Percentiles rank a stretch among this genome's conserved stretches.
Conservation (phyloP, 2,329 filamentous ascomycete genomes). For the Fusarium sp. region DNA sequence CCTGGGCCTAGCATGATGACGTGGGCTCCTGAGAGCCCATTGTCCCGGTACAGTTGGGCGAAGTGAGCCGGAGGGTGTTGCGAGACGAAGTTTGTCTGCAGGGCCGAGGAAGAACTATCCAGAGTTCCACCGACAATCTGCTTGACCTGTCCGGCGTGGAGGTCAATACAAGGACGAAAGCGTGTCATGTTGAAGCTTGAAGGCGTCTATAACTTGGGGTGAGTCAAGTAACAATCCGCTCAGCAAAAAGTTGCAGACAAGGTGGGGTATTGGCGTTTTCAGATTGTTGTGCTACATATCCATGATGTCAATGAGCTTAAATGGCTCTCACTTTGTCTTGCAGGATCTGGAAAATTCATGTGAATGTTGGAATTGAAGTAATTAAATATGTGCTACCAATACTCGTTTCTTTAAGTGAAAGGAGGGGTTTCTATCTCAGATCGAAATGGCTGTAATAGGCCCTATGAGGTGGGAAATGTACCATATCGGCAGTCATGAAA, state of each 20-base stretch:
- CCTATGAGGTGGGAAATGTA: neutral
- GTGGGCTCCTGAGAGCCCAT: slow-evolving; percentile 82
- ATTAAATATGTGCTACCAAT: neutral
- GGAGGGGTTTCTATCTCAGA: neutral
- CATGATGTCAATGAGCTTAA: slow-evolving; percentile 4
- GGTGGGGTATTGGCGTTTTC: slow-evolving; percentile 27
- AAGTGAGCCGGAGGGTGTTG: slow-evolving; percentile 85
- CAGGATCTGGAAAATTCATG: neutral
- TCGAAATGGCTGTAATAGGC: neutral
- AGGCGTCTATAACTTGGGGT: slow-evolving; percentile 1
- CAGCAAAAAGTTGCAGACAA: slow-evolving; percentile 26
- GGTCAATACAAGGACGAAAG: slow-evolving; percentile 96
- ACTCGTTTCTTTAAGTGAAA: neutral
- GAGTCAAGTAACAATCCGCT: slow-evolving; percentile 15
- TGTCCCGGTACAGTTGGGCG: slow-evolving; percentile 82
- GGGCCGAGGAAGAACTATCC: slow-evolving; percentile 70
- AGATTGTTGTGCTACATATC: neutral
- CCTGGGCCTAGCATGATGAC: slow-evolving; percentile 96
- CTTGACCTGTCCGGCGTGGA: slow-evolving; percentile 97
- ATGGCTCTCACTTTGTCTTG: neutral
- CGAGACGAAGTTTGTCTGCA: slow-evolving; percentile 95
- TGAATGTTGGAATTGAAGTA: neutral
- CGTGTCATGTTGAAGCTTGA: slow-evolving; percentile 76
- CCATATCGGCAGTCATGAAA: neutral
- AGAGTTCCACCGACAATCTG: slow-evolving; percentile 98